Evolutionary conservation across 2,329 filamentous ascomycete species (phyloP).

Genomic region (Pseudocercospora cruenta): DNA sequence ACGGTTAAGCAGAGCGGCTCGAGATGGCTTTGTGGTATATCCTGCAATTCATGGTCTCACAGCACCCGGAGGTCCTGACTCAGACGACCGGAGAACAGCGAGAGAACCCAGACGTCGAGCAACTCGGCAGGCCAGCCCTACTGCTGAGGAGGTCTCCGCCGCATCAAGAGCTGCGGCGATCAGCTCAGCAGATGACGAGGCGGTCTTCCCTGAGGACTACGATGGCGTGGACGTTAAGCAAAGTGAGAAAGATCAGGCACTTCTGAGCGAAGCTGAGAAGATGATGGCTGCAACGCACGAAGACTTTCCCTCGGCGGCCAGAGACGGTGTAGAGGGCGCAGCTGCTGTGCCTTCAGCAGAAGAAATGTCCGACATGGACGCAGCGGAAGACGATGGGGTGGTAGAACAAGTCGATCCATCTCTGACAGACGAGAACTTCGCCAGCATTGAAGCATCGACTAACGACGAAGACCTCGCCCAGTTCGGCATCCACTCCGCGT

Average conservation of each 20-base stretch:
- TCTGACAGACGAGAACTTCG: slow-evolving; percentile 18
- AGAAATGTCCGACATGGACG: not conserved
- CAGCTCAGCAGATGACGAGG: slow-evolving; percentile 6
- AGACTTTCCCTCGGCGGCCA: not conserved
- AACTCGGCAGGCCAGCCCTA: not conserved
- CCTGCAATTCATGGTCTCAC: slow-evolving; percentile 39
- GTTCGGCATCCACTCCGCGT: slow-evolving; percentile 15
- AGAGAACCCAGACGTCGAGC: slow-evolving; percentile 2
- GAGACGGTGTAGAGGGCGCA: not conserved
- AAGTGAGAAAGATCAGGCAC: slow-evolving; percentile 21
- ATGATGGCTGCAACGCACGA: slow-evolving; percentile 6
- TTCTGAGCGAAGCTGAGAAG: slow-evolving; percentile 20
- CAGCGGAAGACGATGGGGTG: not conserved
- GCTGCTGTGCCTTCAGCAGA: not conserved
- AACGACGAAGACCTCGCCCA: slow-evolving; percentile 21
- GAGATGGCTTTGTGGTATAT: slow-evolving; percentile 65
- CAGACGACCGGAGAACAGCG: not conserved
- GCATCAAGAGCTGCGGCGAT: not conserved
- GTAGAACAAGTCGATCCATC: slow-evolving; percentile 17
- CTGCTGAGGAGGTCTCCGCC: slow-evolving; percentile 1
- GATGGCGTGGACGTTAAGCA: slow-evolving; percentile 21
- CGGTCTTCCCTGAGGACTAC: slow-evolving; percentile 18
- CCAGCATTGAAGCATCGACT: not conserved
- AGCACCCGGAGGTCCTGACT: slow-evolving; percentile 25
- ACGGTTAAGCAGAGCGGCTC: slow-evolving; percentile 63